Percentiles rank a stretch among this genome's conserved stretches.
Conservation (phyloP, 805 yeast genomes). For the Dipodascus geniculatus region DNA sequence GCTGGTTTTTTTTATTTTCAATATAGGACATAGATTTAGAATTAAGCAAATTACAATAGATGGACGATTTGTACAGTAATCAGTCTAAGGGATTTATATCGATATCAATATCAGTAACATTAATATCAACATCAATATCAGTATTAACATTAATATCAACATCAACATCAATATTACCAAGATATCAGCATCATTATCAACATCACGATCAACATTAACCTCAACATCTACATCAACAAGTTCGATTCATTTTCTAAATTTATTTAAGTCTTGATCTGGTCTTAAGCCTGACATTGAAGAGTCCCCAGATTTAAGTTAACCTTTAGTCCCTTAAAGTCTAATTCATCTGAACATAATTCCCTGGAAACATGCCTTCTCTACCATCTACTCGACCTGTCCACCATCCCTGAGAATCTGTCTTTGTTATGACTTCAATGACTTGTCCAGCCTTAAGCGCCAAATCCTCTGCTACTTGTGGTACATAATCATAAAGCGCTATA, state of each 20-base stretch:
- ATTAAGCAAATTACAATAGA: neutral
- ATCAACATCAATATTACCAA: too few species aligned
- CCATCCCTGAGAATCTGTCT: constrained; percentile 91
- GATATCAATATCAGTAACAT: too few species aligned
- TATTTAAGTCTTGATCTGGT: too few species aligned
- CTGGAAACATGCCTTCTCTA: constrained; percentile 86
- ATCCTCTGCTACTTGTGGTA: constrained; percentile 91
- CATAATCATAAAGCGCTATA: constrained; percentile 83
- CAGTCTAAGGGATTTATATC: too few species aligned
- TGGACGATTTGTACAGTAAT: too few species aligned
- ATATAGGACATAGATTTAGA: neutral
- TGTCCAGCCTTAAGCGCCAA: constrained; percentile 81
- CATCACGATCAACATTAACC: too few species aligned
- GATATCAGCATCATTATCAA: too few species aligned
- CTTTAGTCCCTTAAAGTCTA: neutral
- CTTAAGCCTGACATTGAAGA: too few species aligned
- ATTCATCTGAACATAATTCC: constrained; percentile 77
- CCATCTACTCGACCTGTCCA: constrained; percentile 92
- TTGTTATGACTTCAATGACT: constrained; percentile 67
- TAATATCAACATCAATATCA: too few species aligned
- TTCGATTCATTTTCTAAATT: too few species aligned
- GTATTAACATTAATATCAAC: too few species aligned
- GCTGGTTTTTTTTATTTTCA: neutral
- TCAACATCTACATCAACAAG: too few species aligned
- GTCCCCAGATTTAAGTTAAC: neutral